A percentile compares a stretch with the other conserved stretches of the same genome.
phyloP scores from a whole-genome alignment of 495 filamentous ascomycete genomes.

The Penicillium bovifimosum region DNA sequence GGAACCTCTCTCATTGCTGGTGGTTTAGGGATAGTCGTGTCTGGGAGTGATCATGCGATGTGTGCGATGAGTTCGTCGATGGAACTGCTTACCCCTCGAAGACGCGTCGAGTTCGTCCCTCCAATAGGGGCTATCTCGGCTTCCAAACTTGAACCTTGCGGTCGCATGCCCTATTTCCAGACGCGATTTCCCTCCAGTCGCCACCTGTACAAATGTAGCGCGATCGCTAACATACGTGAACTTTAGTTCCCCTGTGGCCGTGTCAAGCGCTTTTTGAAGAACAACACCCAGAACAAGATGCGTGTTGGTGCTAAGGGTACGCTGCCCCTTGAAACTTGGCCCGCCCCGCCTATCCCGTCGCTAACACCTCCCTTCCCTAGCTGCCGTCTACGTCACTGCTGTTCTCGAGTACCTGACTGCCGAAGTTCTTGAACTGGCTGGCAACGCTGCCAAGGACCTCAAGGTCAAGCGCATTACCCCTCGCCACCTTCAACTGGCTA shows the following conservation, averaged over 20 bases:
- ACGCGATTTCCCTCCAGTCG: neutral
- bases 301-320: constrained; percentile 92
- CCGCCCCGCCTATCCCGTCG: neutral
- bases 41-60: constrained; percentile 8
- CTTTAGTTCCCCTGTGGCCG: constrained; percentile 94
- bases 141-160: neutral
- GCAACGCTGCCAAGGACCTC: constrained; percentile 97
- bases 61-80: constrained; percentile 4
- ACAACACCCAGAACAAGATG: constrained; percentile 99
- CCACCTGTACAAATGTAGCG: neutral
- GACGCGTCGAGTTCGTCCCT: constrained; percentile 24
- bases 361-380: constrained; percentile 33
- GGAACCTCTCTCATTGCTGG: constrained; percentile 1
- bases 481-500: constrained; percentile 94
- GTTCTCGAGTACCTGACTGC: constrained; percentile 98
- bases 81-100: neutral
- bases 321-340: constrained; percentile 3
- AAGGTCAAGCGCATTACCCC: constrained; percentile 99
- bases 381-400: constrained; percentile 95
- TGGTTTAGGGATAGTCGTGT: neutral
- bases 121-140: neutral
- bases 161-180: constrained; percentile 14
- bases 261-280: constrained; percentile 99
- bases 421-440: constrained; percentile 96
- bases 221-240: constrained; percentile 12